Evolutionary conservation across 768 basidiomycete genomes (phyloP), one percentile per base, ranked within the genome.

Genomic region (Hygrophoropsis aurantiaca): DNA sequence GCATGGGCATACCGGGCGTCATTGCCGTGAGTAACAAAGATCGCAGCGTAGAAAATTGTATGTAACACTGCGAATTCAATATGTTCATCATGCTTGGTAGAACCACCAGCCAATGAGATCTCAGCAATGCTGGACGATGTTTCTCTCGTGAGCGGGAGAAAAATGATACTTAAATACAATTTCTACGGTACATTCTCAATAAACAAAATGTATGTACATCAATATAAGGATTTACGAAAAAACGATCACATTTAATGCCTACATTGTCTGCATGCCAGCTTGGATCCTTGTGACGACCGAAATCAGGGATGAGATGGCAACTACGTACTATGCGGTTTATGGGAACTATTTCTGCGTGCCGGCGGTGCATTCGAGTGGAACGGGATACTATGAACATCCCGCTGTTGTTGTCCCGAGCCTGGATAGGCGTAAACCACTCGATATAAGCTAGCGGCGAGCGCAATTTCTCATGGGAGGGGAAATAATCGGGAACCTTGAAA

Each of bases 401-500:
- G 18, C 25, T 19, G 9, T 21, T 21, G 15, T 33, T 10, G 35
- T 49, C 42, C 7, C 26, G 44, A n/a, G 21, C 26, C 15, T n/a
- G 21, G 35, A 62, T 37, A 1, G 50, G 44, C 1, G 45, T 61
- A 40, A 56, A 64, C 56, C 58, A 62, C 18, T 65, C 51, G 18
- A 65, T 27, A 35, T 64, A 65, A 1, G 61, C 57, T 9, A 64
- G 50, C 0, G 49, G 49, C n/a, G n/a, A n/a, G n/a, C n/a, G n/a
- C n/a, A n/a, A n/a, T 13, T 44, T 46, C 3, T 47, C n/a, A 16
- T 39, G 38, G 11, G 40, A 4, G 3, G 44, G 54, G 19, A 51
- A 40, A 20, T 46, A 20, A 3, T 4, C 16, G n/a, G 56, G 49
- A 1, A 54, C 10, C 9, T 21, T 48, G 25, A 61, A 56, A 8